Base-by-base conservation (phyloP, 768 basidiomycete genomes). In the Chalciporus piperatus region DNA sequence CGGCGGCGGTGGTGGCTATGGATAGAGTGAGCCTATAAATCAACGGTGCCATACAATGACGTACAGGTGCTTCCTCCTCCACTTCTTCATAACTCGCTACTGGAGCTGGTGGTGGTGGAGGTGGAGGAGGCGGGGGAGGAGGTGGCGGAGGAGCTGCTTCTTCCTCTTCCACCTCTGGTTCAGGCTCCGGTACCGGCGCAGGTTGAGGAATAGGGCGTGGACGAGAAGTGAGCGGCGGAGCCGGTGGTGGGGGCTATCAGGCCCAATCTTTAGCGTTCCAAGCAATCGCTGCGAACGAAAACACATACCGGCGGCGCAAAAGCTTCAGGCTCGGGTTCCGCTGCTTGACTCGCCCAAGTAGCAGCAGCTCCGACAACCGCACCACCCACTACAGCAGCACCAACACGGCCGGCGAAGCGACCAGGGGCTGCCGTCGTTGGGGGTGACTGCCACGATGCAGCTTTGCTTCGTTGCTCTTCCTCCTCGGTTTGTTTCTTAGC, bases 401-500 rank as follows among this genome's bases (percentile, higher is more conserved):
- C 62, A 62, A 38, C 50, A 59, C 37, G 67, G 62, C 59, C 66
- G 44, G 69, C 65, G 33, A 69, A 40, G 69, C 72, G 23, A 43
- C 70, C 75, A 40, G 73, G 76, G 49, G 80, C 73, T 3, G 71
- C 66, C 0, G 71, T 63, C 9, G 74, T 62, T 19, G 69, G 60
- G 2, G 71, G 58, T 5, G 76, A 59, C 39, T 70, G 67, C 61
- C 76, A 76, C 14, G 76, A 76, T 1, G 85, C 83, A 40, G 74
- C 72, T 40, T 75, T 82, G 60, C 88, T 91, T 41, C 72, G 73
- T 9, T 76, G 73, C 53, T 84, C 85, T 50, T 92, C 94, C 58
- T 89, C 92, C 57, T 85, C 89, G 14, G 78, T 75, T 59, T 92
- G 89, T 64, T 87, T 86, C 76, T 94, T 95, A 1, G 92, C 87